These are phyloP conservation scores for Chalciporus chontae DNA, from an alignment of 768 basidiomycete species.

Conservation along the genomic window DNA sequence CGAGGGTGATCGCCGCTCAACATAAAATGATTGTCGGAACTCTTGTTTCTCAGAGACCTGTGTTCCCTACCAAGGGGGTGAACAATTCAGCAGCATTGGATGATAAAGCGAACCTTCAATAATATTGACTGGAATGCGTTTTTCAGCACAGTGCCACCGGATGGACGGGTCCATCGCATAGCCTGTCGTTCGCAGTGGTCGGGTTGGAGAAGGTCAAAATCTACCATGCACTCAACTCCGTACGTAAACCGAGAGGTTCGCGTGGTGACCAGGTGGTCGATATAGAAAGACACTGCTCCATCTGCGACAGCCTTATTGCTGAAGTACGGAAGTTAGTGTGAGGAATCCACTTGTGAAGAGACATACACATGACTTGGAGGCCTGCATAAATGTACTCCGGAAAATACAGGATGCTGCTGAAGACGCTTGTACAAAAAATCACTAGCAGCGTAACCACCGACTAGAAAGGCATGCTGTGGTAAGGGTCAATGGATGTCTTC, in stretches of 20 bases:
- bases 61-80: constrained; percentile 1
- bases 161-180: constrained; percentile 16
- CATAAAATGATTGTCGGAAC: constrained; percentile 11
- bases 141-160: constrained; percentile 31
- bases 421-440: constrained; percentile 44
- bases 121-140: constrained; percentile 38
- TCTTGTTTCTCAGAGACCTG: constrained; percentile 21
- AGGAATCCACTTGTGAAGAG: not conserved
- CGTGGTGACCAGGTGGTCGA: constrained; percentile 45
- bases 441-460: constrained; percentile 50
- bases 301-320: constrained; percentile 51
- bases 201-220: constrained; percentile 24
- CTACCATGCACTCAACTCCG: constrained; percentile 28
- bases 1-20: not conserved
- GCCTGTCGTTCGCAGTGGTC: constrained; percentile 36
- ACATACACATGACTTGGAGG: constrained; percentile 51
- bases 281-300: constrained; percentile 37
- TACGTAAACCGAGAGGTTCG: constrained; percentile 42
- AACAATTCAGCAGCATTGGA: not conserved
- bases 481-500: not conserved
- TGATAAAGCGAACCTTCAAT: constrained; percentile 17
- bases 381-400: constrained; percentile 39
- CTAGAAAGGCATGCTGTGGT: constrained; percentile 40
- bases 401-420: constrained; percentile 31
- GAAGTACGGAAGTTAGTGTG: not conserved